Percentiles rank a stretch among this genome's conserved stretches.
Conservation (phyloP, 2,329 filamentous ascomycete genomes). For the Mariannaea sp. region DNA sequence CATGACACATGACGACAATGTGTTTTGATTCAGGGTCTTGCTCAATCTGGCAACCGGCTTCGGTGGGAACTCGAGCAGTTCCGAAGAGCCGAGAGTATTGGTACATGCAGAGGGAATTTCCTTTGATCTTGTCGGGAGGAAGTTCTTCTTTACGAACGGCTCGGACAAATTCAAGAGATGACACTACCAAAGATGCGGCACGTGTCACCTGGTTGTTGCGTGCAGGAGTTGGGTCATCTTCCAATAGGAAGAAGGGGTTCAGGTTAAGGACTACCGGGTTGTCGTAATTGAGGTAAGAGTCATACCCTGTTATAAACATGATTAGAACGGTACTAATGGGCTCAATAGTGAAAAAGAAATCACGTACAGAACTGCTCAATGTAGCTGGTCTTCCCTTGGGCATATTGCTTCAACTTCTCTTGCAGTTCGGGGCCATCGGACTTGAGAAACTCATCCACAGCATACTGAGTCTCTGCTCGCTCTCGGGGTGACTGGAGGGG, state of each 20-base stretch:
- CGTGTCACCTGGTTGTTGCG: constrained; percentile 96
- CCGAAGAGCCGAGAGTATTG: constrained; percentile 96
- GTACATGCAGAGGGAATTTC: constrained; percentile 93
- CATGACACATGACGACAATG: constrained; percentile 88
- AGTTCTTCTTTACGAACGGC: constrained; percentile 93
- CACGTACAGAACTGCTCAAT: constrained; percentile 94
- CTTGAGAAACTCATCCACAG: constrained; percentile 81
- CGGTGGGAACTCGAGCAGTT: constrained; percentile 90
- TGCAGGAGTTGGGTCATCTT: constrained; percentile 95
- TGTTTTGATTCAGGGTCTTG: constrained; percentile 94
- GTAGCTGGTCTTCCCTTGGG: constrained; percentile 88
- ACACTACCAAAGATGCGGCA: constrained; percentile 88
- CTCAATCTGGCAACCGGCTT: constrained; percentile 93
- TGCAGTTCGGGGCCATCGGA: constrained; percentile 83
- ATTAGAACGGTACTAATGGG: not conserved
- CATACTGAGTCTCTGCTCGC: constrained; percentile 78
- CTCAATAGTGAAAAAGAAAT: not conserved
- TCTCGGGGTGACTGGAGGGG: constrained; percentile 83
- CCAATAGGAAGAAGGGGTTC: constrained; percentile 96
- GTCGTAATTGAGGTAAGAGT: constrained; percentile 97
- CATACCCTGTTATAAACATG: constrained; percentile 74
- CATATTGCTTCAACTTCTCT: constrained; percentile 88
- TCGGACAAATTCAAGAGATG: constrained; percentile 87
- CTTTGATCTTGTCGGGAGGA: constrained; percentile 82
- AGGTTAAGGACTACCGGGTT: constrained; percentile 97